Conservation (phyloP, 257 asterid genomes). For the Solanum habrochaites region DNA sequence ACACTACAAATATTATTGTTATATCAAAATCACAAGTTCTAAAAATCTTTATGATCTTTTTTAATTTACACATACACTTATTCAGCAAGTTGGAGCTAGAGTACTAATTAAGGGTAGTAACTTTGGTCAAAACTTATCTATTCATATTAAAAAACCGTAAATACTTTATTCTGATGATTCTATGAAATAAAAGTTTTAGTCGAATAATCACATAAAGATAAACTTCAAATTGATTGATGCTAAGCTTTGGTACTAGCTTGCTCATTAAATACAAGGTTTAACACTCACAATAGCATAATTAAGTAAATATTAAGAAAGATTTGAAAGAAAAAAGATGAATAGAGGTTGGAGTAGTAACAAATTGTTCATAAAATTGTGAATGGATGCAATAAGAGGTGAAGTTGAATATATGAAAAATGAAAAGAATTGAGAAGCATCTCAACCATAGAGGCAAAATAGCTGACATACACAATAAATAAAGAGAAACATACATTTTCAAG, state of each 20-base stretch:
- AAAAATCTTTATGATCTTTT: background rate
- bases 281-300: background rate
- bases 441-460: conserved; percentile 8
- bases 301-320: background rate
- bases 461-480: conserved; percentile 13
- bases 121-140: background rate
- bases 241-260: background rate
- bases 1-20: background rate
- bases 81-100: background rate
- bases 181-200: background rate
- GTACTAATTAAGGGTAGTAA: background rate
- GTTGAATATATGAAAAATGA: background rate
- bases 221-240: background rate
- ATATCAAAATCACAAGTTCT: background rate
- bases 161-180: background rate
- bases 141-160: background rate
- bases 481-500: background rate
- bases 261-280: background rate
- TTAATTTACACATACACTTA: background rate
- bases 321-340: background rate
- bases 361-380: background rate
- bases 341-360: background rate
- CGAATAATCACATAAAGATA: background rate
- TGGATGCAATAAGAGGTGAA: background rate
- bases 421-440: background rate